Conservation (phyloP, 2,329 filamentous ascomycete species). For the Pestalotiopsis sp. region DNA sequence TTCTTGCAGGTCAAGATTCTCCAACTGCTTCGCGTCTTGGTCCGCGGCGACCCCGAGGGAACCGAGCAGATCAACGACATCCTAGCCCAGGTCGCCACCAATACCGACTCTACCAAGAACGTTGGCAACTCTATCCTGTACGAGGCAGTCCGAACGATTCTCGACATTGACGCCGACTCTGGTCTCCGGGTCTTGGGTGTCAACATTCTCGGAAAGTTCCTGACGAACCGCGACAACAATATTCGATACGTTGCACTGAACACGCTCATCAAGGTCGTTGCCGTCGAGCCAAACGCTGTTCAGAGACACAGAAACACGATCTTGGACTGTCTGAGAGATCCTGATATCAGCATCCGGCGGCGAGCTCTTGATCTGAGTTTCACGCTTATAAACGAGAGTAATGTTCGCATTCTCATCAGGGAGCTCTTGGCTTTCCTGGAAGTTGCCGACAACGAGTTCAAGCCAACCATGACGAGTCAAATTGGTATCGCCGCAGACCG, state of each 20-base stretch:
- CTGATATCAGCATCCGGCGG: constrained; percentile 95
- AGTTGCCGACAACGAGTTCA: constrained; percentile 97
- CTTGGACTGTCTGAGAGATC: constrained; percentile 91
- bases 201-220: constrained; percentile 97
- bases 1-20: constrained; percentile 98
- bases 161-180: constrained; percentile 97
- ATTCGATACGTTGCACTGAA: constrained; percentile 98
- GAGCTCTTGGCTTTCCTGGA: constrained; percentile 95
- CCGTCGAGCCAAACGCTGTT: constrained; percentile 95
- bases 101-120: constrained; percentile 97
- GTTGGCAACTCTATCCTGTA: constrained; percentile 98
- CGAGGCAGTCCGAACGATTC: constrained; percentile 93
- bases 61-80: constrained; percentile 99
- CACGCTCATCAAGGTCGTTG: constrained; percentile 96
- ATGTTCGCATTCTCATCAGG: constrained; percentile 89
- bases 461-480: constrained; percentile 96
- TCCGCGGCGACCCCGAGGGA: constrained; percentile 80
- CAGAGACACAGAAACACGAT: constrained; percentile 98
- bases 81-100: constrained; percentile 93
- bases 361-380: constrained; percentile 97
- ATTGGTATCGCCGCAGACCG: constrained; percentile 97
- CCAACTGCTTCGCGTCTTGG: constrained; percentile 81
- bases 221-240: constrained; percentile 99
- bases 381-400: constrained; percentile 95
- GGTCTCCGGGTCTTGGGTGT: constrained; percentile 92